Evolutionary conservation across 2,329 filamentous ascomycete genomes (phyloP).

Genomic region (Penicillium sp.): DNA sequence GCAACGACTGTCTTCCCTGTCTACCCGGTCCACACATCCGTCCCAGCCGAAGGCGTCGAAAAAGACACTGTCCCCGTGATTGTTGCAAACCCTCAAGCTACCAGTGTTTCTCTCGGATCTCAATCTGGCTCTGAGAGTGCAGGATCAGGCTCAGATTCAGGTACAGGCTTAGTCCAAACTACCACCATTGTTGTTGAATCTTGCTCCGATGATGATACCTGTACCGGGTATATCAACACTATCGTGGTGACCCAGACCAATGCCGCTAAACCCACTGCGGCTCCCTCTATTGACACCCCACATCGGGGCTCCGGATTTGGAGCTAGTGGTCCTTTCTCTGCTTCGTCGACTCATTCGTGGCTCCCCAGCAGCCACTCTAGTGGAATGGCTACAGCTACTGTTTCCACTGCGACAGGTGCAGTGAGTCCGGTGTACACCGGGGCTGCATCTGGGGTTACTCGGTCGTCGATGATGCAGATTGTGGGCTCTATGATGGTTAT

Average conservation of each 20-base stretch:
- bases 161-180: neutral
- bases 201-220: neutral
- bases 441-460: neutral
- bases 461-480: neutral
- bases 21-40: neutral
- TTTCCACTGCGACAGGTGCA: neutral
- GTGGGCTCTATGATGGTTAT: slow-evolving; percentile 13
- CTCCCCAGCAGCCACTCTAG: neutral
- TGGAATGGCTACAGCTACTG: neutral
- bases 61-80: neutral
- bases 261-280: neutral
- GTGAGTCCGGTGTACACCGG: neutral
- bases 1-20: slow-evolving; percentile 30
- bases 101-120: neutral
- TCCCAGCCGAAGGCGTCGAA: neutral
- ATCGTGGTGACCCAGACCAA: neutral
- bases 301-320: neutral
- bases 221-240: neutral
- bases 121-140: neutral
- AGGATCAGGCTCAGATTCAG: neutral
- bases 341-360: neutral
- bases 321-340: neutral
- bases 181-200: neutral
- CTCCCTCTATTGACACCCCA: neutral
- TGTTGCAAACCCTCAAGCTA: neutral